Evolutionary conservation across 2,329 filamentous ascomycete species (phyloP).

Genomic region (Ophiostoma tasmaniense): DNA sequence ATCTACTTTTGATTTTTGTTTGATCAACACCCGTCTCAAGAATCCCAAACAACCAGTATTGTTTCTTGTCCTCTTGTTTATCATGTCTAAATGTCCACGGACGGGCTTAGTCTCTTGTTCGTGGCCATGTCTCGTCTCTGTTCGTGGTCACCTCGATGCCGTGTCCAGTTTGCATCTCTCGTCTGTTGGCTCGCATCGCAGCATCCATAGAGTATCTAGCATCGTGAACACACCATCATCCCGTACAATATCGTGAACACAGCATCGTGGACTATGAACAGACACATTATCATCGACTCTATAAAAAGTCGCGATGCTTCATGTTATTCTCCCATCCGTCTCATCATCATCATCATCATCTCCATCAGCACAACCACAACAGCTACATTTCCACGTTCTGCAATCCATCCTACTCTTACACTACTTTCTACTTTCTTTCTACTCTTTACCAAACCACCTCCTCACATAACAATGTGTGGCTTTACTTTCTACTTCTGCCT

Average conservation of each 20-base stretch:
- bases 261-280: too few relatives aligned
- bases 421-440: background rate
- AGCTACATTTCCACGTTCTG: background rate
- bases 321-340: background rate
- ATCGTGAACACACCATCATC: background rate
- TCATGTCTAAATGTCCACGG: too few relatives aligned
- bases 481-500: background rate
- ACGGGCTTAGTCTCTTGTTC: background rate
- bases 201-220: background rate
- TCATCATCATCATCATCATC: background rate
- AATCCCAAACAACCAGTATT: background rate
- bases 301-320: background rate
- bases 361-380: background rate
- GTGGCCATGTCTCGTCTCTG: background rate
- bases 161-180: background rate
- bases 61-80: background rate
- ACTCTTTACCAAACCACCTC: background rate
- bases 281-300: background rate
- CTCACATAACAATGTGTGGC: background rate
- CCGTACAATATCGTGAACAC: background rate
- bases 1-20: background rate
- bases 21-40: background rate
- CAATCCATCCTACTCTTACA: background rate
- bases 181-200: background rate
- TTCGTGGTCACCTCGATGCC: background rate